A percentile compares a stretch with the other conserved stretches of the same genome.
Conservation (phyloP, 768 basidiomycete genomes). For the Chalciporus chontae region DNA sequence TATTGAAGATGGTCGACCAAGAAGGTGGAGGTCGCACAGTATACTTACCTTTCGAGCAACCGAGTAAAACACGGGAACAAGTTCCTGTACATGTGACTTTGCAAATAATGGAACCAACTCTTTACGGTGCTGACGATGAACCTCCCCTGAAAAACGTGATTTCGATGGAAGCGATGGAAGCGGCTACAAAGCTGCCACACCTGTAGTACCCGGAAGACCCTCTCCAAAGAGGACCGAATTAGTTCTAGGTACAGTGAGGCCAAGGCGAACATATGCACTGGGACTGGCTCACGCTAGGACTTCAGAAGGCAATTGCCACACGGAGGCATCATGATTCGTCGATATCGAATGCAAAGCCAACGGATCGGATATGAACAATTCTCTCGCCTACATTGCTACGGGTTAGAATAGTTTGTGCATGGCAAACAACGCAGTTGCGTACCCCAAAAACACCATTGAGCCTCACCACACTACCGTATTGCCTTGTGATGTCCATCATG, state of each 20-base stretch:
- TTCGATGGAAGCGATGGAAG: neutral
- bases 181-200: neutral
- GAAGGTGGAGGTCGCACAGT: neutral
- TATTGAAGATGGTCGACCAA: neutral
- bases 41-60: neutral
- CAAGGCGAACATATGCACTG: neutral
- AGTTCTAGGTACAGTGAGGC: neutral
- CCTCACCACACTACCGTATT: neutral
- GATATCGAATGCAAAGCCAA: slow-evolving; percentile 3
- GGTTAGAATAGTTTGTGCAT: neutral
- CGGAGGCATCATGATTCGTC: neutral
- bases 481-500: neutral
- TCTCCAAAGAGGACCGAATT: slow-evolving; percentile 2
- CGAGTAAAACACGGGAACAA: slow-evolving; percentile 1
- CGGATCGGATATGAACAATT: slow-evolving; percentile 2
- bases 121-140: slow-evolving; percentile 3
- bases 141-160: neutral
- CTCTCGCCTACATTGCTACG: neutral
- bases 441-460: neutral
- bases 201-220: slow-evolving; percentile 3
- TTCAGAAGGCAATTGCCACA: slow-evolving; percentile 3
- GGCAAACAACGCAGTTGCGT: neutral
- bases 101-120: neutral
- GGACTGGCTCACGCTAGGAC: neutral
- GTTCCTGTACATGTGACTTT: slow-evolving; percentile 1